Conservation (phyloP, 768 basidiomycete species). For the Leucogyrophana mollusca region DNA sequence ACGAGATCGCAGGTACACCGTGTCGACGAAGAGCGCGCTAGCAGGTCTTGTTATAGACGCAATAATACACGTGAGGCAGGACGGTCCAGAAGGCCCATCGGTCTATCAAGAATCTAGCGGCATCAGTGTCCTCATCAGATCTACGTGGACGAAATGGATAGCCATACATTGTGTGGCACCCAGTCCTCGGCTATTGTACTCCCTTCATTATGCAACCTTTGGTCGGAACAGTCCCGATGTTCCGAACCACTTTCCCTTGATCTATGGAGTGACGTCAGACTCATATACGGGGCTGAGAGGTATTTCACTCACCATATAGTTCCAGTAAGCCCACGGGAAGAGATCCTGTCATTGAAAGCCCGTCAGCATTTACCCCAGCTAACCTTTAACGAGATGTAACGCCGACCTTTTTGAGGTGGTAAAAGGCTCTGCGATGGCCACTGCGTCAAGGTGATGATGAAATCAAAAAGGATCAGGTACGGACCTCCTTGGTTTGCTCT, state of each 20-base stretch:
- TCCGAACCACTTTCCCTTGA: slow-evolving; percentile 50
- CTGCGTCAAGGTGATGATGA: slow-evolving; percentile 7
- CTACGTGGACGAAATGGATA: not conserved
- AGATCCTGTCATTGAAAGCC: slow-evolving; percentile 21
- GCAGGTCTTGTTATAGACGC: too few species aligned
- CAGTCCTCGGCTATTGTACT: too few species aligned
- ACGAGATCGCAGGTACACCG: too few species aligned
- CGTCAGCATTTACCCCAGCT: not conserved
- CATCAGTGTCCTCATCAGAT: too few species aligned
- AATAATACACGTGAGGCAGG: too few species aligned
- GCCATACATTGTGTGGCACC: not conserved
- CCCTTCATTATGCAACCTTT: slow-evolving; percentile 24
- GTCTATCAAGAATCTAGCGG: too few species aligned
- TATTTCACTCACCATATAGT: slow-evolving; percentile 52
- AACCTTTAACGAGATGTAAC: not conserved
- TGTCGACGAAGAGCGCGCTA: too few species aligned
- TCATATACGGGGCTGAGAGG: not conserved
- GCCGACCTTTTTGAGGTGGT: slow-evolving; percentile 80
- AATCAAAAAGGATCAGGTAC: slow-evolving; percentile 14
- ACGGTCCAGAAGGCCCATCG: too few species aligned
- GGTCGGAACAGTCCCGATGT: slow-evolving; percentile 40
- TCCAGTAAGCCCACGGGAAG: slow-evolving; percentile 66
- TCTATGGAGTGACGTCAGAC: slow-evolving; percentile 15
- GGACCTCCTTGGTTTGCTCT: slow-evolving; percentile 72
- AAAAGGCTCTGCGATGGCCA: slow-evolving; percentile 55